A percentile compares a stretch with the other conserved stretches of the same genome.
phyloP scores from a whole-genome alignment of 495 filamentous ascomycete genomes.

The Tuber indicum region DNA sequence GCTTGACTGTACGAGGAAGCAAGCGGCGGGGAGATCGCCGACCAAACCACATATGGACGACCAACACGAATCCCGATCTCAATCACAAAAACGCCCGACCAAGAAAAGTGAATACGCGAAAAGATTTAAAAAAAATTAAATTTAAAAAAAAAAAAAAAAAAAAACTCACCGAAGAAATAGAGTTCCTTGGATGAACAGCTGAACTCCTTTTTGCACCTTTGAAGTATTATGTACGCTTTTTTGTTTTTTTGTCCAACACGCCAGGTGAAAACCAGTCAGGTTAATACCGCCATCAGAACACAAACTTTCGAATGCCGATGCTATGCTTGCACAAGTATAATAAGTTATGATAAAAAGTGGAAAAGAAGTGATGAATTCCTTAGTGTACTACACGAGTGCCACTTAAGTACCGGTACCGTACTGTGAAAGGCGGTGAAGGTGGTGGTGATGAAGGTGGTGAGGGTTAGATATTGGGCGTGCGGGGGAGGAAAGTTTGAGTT shows the following conservation, averaged over 20 bases:
- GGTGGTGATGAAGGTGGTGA: not conserved
- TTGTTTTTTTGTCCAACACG: not conserved
- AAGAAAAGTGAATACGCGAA: not conserved
- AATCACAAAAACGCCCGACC: not conserved
- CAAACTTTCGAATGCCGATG: not conserved
- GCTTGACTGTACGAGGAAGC: not conserved
- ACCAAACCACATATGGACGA: not conserved
- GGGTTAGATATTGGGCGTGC: not conserved
- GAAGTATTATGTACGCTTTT: not conserved
- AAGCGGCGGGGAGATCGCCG: slow-evolving; percentile 2
- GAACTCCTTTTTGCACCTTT: not conserved
- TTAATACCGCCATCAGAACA: not conserved
- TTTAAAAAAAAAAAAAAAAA: not conserved
- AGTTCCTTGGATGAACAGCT: not conserved
- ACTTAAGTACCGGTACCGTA: no score
- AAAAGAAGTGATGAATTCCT: not conserved
- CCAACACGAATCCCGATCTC: not conserved
- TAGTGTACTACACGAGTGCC: not conserved
- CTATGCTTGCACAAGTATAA: not conserved
- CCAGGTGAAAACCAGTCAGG: not conserved
- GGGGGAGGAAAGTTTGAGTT: not conserved
- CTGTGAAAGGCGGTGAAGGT: not conserved
- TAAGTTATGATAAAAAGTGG: not conserved
- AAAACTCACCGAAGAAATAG: not conserved
- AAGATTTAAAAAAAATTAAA: not conserved